Percentiles rank a stretch among this genome's conserved stretches.
phyloP scores from a whole-genome alignment of 75 land plant genomes.

The Pinus albicaulis region DNA sequence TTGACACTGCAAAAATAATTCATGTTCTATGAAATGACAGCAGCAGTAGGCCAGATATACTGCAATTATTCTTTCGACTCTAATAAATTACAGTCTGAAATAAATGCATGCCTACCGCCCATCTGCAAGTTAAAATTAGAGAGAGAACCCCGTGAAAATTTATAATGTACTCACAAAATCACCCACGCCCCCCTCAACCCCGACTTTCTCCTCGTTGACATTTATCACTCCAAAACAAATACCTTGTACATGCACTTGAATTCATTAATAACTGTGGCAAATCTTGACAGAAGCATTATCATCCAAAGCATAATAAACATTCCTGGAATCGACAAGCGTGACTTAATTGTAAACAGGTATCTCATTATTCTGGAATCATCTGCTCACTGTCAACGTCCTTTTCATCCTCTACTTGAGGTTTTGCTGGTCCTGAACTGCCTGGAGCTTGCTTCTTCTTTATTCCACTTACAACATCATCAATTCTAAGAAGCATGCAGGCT shows the following conservation, averaged over 20 bases:
- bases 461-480: conserved; percentile 96
- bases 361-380: conserved; percentile 75
- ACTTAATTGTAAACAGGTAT: conserved; percentile 11
- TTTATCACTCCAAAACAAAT: not conserved
- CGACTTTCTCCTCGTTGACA: not conserved
- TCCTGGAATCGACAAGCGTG: not conserved
- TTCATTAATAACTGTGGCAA: not conserved
- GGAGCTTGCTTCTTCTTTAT: conserved; percentile 94
- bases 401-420: conserved; percentile 74
- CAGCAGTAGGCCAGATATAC: too few relatives aligned
- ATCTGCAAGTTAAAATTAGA: not conserved
- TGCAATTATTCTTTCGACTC: too few relatives aligned
- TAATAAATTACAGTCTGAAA: not conserved
- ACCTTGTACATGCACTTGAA: not conserved
- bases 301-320: not conserved
- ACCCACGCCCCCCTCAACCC: not conserved
- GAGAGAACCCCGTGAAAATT: not conserved
- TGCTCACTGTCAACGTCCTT: conserved; percentile 94
- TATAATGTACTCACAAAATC: not conserved
- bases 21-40: too few relatives aligned
- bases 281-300: not conserved
- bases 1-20: too few relatives aligned
- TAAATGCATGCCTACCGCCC: not conserved
- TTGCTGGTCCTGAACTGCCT: conserved; percentile 46
- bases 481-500: conserved; percentile 92